Evolutionary conservation across 2,329 filamentous ascomycete species (phyloP), one percentile per base, ranked within the genome.

Genomic region (Ophiocordyceps camponoti-floridani): DNA sequence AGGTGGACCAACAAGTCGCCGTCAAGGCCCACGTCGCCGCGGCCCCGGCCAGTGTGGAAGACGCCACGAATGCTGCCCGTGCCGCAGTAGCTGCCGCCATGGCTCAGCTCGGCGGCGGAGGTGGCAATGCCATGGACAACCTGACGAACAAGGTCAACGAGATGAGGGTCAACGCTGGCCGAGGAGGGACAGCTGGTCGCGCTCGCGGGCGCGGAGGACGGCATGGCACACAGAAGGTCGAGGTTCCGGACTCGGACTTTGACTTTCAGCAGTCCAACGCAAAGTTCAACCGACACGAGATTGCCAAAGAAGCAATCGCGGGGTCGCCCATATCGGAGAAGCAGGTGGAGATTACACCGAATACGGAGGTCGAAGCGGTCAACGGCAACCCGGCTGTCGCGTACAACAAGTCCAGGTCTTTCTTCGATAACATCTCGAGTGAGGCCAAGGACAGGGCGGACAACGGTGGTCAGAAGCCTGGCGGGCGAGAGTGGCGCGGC

Each of bases 371-470:
- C 2, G 47, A 49, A 1, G 28, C 49, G 9, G 58, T 63, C 13
- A 62, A 69, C 1, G 62, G 69, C 12, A 56, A 62, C 16, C 67
- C 68, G 7, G 64, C 68, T 13, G 52, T 62, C 12, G 69, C 77
- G 0, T 98, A 98, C 66, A 89, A 95, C 68, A 94, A 87, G 64
- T 73, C 79, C 5, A 78, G 68, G 4, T 94, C 86, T 1, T 98
- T 98, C 70, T 98, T 98, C 58, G 91, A 98, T 64, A 95, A 98
- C 62, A 95, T 98, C 51, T 94, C 86, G 1, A 94, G 85, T 52
- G 91, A 98, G 59, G 75, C 84, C 49, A 93, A 84, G 61, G 91
- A 98, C 51, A 78, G 91, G 40, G 79, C 84, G 44, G 84, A 89
- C 49, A 79, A 79, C 37, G 70, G 69, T 40, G 73, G 72, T 4